Conservation (phyloP, 345 rosid species). For the Salix koriyanagi region DNA sequence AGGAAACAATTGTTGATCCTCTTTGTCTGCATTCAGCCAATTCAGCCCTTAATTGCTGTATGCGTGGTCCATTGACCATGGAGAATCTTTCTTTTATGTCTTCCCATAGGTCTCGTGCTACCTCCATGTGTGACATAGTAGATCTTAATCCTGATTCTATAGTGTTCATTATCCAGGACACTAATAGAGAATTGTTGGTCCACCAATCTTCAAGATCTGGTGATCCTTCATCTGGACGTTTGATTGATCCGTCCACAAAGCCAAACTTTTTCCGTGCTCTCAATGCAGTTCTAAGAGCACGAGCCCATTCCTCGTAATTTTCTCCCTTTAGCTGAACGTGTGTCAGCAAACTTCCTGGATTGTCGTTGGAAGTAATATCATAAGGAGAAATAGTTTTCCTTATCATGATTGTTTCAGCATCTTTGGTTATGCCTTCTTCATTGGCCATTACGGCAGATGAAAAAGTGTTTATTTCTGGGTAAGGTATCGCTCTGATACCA, state of each 20-base stretch:
- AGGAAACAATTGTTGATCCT: background rate
- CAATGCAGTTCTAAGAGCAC: background rate
- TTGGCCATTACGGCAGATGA: too few relatives aligned
- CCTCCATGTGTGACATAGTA: background rate
- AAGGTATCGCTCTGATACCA: too few relatives aligned
- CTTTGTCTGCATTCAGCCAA: background rate
- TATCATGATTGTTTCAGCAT: too few relatives aligned
- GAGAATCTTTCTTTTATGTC: background rate
- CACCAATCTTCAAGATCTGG: background rate
- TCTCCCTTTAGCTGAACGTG: conserved; percentile 1
- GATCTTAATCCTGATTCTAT: background rate
- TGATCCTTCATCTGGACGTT: background rate
- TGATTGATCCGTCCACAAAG: background rate
- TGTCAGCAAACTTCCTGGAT: background rate
- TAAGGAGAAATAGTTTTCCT: too few relatives aligned
- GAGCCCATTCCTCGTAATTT: background rate
- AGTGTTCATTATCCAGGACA: background rate
- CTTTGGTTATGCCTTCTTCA: too few relatives aligned
- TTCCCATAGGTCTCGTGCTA: background rate
- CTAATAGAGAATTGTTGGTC: background rate
- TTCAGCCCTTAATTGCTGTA: background rate
- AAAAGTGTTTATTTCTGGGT: too few relatives aligned
- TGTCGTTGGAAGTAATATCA: background rate
- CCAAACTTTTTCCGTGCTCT: background rate
- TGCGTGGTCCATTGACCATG: background rate